Base-by-base conservation (phyloP, 1,284 basidiomycete genomes). In the Sanguinoderma infundibulare region DNA sequence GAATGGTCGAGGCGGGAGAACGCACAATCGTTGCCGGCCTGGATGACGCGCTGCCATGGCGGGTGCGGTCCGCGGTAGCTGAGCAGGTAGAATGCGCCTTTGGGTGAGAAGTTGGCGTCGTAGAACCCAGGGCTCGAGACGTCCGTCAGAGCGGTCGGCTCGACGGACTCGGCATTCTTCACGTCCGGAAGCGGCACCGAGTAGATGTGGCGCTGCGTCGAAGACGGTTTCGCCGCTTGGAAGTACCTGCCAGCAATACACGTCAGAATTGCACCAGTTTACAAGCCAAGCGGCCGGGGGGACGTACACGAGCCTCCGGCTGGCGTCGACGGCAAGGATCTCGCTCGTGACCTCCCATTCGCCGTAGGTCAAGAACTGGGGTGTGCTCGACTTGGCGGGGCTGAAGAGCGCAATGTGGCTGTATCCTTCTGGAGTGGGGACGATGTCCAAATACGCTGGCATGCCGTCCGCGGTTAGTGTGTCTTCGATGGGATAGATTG, bases 331-430 rank as follows among this genome's bases (percentile, higher is more conserved):
- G 1, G 85, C 91, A 57, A 86, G 78, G 59, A 98, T 89, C 5
- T 81, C 82, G 20, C 82, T 83, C 7, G 88, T 89, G 4, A 98
- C 92, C 75, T 99, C 97, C 96, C 96, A 98, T 34, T 87, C 73
- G 0, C 96, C 97, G 1, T 79, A 80, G 0, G 97, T 98, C 35
- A 98, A 79, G 81, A 95, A 98, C 35, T 79, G 81, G 1, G 95
- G 95, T 0, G 80, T 83, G 28, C 79, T 77, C 15, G 89, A 81
- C 66, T 83, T 84, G 2, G 90, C 85, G 2, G 94, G 90, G 62
- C 85, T 89, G 78, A 95, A 98, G 35, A 95, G 83, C 0, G 95
- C 96, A 69, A 98, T 87, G 71, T 98, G 96, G 69, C 94, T 90
- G 79, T 83, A 98, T 0, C 96, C 96, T 20, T 91, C 84, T 26